These are phyloP conservation scores for Gossypium schwendimanii DNA, from an alignment of 441 rosid species.

Conservation along the genomic window DNA sequence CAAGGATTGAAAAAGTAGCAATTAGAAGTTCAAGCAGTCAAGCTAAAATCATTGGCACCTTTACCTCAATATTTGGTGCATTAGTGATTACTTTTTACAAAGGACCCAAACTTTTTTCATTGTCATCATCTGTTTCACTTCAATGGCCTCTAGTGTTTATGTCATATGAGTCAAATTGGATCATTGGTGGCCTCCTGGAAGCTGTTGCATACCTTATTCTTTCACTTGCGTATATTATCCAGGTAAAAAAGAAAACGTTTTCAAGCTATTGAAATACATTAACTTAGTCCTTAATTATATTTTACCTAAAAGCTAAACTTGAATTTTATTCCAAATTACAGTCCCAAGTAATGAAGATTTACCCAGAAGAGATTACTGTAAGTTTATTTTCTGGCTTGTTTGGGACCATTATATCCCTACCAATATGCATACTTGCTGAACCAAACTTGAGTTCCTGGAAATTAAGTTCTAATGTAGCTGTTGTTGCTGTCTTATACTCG, in stretches of 20 bases:
- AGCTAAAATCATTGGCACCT: conserved; percentile 52
- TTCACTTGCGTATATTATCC: conserved; percentile 39
- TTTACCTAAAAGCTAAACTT: conserved; percentile 9
- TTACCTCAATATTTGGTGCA: conserved; percentile 50
- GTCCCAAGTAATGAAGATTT: conserved; percentile 52
- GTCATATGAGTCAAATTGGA: conserved; percentile 22
- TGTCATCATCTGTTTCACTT: background rate
- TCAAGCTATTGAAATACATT: background rate
- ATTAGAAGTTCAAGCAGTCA: conserved; percentile 33
- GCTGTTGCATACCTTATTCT: conserved; percentile 24
- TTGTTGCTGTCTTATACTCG: conserved; percentile 41
- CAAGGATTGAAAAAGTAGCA: conserved; percentile 44
- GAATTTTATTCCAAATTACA: conserved; percentile 7
- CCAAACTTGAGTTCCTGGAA: conserved; percentile 37
- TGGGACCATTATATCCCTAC: conserved; percentile 23
- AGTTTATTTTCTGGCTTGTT: conserved; percentile 32
- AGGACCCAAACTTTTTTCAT: conserved; percentile 25
- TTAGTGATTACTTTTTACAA: conserved; percentile 42
- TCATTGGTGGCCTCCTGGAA: conserved; percentile 36
- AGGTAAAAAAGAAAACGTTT: conserved; percentile 23
- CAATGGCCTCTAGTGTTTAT: background rate
- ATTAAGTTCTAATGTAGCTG: conserved; percentile 26
- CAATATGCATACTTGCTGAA: conserved; percentile 33
- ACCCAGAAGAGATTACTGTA: conserved; percentile 43
- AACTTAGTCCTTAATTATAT: background rate